Percentiles rank a stretch among this genome's conserved stretches.
These are phyloP conservation scores for Cadophora sp. DNA, from an alignment of 2,329 filamentous ascomycete genomes.

Conservation along the genomic window DNA sequence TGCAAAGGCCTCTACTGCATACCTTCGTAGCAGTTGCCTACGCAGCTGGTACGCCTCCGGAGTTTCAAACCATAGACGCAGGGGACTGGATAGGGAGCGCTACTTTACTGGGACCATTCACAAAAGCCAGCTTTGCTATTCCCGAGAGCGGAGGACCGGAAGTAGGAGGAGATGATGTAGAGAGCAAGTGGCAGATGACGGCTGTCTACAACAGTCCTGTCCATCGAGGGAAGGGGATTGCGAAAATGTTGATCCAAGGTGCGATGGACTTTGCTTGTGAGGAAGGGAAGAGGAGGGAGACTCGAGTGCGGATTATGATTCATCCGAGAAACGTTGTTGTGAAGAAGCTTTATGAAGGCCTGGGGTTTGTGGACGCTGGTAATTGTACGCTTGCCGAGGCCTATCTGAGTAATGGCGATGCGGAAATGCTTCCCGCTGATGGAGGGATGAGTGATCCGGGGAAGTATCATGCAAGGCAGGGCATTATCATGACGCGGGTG, in stretches of 20 bases:
- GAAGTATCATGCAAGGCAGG: slow-evolving; percentile 34
- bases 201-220: slow-evolving; percentile 35
- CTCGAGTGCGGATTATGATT: slow-evolving; percentile 43
- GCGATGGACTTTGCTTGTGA: slow-evolving; percentile 35
- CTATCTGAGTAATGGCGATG: slow-evolving; percentile 42
- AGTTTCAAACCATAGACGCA: slow-evolving; percentile 33
- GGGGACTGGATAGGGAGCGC: slow-evolving; percentile 44
- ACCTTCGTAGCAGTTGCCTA: slow-evolving; percentile 44
- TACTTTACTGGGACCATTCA: slow-evolving; percentile 43
- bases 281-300: slow-evolving; percentile 17
- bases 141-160: slow-evolving; percentile 38
- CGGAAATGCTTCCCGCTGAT: slow-evolving; percentile 40
- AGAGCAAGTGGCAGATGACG: slow-evolving; percentile 40
- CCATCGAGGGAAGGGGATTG: slow-evolving; percentile 36
- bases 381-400: slow-evolving; percentile 44
- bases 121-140: slow-evolving; percentile 36
- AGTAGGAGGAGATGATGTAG: slow-evolving; percentile 35
- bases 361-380: slow-evolving; percentile 43
- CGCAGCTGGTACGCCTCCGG: slow-evolving; percentile 17
- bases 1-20: slow-evolving; percentile 37
- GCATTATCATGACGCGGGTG: slow-evolving; percentile 34
- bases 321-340: slow-evolving; percentile 41
- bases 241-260: slow-evolving; percentile 34
- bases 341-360: slow-evolving; percentile 38
- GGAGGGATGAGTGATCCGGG: slow-evolving; percentile 30